Percentiles rank a stretch among this genome's conserved stretches.
These are phyloP conservation scores for Trypanosomatidae sp. DNA, from an alignment of 208 protist genomes.

Conservation along the genomic window DNA sequence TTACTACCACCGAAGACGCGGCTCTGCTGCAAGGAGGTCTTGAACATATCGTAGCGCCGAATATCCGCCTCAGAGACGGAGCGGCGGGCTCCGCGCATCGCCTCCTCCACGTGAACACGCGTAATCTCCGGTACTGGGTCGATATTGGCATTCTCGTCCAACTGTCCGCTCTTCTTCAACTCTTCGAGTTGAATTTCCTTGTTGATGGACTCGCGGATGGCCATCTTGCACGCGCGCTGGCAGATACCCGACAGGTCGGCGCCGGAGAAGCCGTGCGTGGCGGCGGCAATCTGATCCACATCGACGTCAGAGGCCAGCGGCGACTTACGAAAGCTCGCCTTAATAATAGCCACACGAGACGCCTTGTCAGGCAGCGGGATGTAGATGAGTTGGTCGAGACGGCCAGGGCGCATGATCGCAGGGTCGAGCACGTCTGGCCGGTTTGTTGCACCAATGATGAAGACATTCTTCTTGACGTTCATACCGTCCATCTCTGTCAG, in stretches of 20 bases:
- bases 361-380: constrained; percentile 99
- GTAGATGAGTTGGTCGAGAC: constrained; percentile 98
- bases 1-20: constrained; percentile 57
- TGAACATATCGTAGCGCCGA: constrained; percentile 93
- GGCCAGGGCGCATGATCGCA: constrained; percentile 98
- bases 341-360: constrained; percentile 97
- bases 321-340: constrained; percentile 98
- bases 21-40: constrained; percentile 77
- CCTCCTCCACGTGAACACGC: constrained; percentile 90
- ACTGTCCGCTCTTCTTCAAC: constrained; percentile 48
- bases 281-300: constrained; percentile 95
- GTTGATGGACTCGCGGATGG: constrained; percentile 91
- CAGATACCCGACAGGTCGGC: constrained; percentile 97
- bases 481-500: constrained; percentile 99
- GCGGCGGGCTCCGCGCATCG: constrained; percentile 86
- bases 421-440: constrained; percentile 99
- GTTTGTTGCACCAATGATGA: constrained; percentile 99
- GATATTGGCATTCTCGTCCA: constrained; percentile 74
- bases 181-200: constrained; percentile 87
- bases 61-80: constrained; percentile 94
- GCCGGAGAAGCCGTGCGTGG: constrained; percentile 99
- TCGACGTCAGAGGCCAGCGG: constrained; percentile 97
- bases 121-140: constrained; percentile 92
- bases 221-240: constrained; percentile 93
- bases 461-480: constrained; percentile 99